Conservation (phyloP, 306 rosid species). For the Aeschynomene evenia region DNA sequence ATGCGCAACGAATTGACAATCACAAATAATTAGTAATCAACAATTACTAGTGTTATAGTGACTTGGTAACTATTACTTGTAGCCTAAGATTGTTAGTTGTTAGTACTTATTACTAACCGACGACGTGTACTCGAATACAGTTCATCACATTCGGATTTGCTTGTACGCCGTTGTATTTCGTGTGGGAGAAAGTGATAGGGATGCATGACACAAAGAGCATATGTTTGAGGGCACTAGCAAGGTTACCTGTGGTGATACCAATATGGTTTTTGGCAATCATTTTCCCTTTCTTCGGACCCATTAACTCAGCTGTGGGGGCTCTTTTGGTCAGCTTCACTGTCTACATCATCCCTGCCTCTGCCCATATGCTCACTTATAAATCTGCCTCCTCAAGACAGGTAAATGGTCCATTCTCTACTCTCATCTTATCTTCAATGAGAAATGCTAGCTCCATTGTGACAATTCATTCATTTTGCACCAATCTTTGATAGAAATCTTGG, state of each 20-base stretch:
- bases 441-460: too few relatives aligned
- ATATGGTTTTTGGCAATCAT: constrained; percentile 85
- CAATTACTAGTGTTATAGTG: background rate
- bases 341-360: constrained; percentile 78
- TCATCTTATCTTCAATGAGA: constrained; percentile 7
- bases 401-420: constrained; percentile 20
- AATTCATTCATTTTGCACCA: too few relatives aligned
- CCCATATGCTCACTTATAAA: constrained; percentile 79
- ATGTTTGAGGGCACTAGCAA: constrained; percentile 66
- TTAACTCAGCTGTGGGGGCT: constrained; percentile 89
- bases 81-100: background rate
- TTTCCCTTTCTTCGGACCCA: constrained; percentile 91
- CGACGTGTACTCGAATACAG: constrained; percentile 33
- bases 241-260: constrained; percentile 84
- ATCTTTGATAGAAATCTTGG: too few relatives aligned
- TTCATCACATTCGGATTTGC: constrained; percentile 89
- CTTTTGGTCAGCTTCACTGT: constrained; percentile 90
- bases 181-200: constrained; percentile 92
- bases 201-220: constrained; percentile 87
- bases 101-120: background rate
- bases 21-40: background rate
- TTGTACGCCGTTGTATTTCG: constrained; percentile 82
- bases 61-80: background rate
- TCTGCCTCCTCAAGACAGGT: constrained; percentile 80
- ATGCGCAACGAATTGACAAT: background rate